A percentile compares a stretch with the other conserved stretches of the same genome.
phyloP scores from a whole-genome alignment of 352 stramenopile species.

The Phytopythium oedochilum region DNA sequence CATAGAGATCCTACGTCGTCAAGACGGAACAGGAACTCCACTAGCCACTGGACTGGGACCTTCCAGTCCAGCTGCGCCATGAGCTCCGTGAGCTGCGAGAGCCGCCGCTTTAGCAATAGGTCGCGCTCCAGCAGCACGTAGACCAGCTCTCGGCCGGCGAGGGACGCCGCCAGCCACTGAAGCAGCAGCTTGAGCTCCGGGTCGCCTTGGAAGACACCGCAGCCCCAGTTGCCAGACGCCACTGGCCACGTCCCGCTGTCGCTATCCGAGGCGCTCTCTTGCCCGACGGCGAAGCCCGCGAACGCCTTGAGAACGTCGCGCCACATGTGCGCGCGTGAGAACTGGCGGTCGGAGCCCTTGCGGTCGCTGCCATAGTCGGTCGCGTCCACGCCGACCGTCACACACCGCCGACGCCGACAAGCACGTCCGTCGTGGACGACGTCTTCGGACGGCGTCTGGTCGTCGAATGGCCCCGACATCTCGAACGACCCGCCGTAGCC shows the following conservation, averaged over 20 bases:
- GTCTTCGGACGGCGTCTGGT: constrained; percentile 18
- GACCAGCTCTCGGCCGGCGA: constrained; percentile 36
- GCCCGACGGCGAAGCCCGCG: constrained; percentile 48
- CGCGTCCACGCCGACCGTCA: constrained; percentile 72
- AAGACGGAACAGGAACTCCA: constrained; percentile 17
- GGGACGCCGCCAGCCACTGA: constrained; percentile 73
- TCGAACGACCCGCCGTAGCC: constrained; percentile 60
- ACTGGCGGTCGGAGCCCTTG: constrained; percentile 34
- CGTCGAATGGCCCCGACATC: constrained; percentile 38
- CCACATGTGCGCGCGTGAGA: constrained; percentile 35
- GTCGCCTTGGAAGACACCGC: constrained; percentile 70
- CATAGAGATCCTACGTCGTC: neutral
- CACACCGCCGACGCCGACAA: constrained; percentile 32
- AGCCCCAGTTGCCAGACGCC: constrained; percentile 80
- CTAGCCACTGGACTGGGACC: constrained; percentile 13
- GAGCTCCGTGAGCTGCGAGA: constrained; percentile 13
- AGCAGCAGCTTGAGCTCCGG: constrained; percentile 78
- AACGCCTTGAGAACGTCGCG: constrained; percentile 70
- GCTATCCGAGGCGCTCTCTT: constrained; percentile 8
- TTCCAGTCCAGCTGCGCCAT: neutral
- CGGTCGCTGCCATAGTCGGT: constrained; percentile 43
- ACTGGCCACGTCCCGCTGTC: constrained; percentile 34
- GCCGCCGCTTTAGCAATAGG: constrained; percentile 26
- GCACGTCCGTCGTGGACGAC: constrained; percentile 4
- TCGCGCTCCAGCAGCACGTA: constrained; percentile 60